Percentiles rank a stretch among this genome's conserved stretches.
Evolutionary conservation across 805 yeast species (phyloP).

Genomic region (Yarrowia yakushimensis): DNA sequence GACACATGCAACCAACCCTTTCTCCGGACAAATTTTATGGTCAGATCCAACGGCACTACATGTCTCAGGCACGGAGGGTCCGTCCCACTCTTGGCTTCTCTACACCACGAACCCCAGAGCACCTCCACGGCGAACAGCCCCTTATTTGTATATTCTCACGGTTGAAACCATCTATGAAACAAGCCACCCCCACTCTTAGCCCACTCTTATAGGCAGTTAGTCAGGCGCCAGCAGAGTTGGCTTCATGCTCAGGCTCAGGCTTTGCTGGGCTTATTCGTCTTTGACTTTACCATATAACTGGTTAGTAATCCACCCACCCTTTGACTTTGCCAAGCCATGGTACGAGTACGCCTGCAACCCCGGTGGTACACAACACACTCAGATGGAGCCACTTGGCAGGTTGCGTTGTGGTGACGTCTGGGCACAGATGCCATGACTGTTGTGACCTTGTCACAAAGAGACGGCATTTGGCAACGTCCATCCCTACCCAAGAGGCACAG

Average conservation of each 20-base stretch:
- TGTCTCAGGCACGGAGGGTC: neutral
- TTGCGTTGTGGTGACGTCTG: neutral
- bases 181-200: neutral
- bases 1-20: neutral
- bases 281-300: neutral
- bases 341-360: neutral
- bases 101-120: neutral
- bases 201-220: neutral
- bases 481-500: neutral
- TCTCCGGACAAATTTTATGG: neutral
- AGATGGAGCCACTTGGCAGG: neutral
- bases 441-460: neutral
- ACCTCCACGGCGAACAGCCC: neutral
- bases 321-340: constrained; percentile 7
- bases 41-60: constrained; percentile 9
- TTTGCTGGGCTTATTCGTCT: neutral
- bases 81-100: neutral
- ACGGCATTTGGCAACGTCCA: neutral
- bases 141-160: neutral
- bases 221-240: neutral
- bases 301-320: neutral
- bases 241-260: neutral
- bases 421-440: neutral
- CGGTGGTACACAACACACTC: neutral
- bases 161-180: constrained; percentile 17